phyloP scores from a whole-genome alignment of 163 green algal genomes.

The Scenedesmus sp. region DNA sequence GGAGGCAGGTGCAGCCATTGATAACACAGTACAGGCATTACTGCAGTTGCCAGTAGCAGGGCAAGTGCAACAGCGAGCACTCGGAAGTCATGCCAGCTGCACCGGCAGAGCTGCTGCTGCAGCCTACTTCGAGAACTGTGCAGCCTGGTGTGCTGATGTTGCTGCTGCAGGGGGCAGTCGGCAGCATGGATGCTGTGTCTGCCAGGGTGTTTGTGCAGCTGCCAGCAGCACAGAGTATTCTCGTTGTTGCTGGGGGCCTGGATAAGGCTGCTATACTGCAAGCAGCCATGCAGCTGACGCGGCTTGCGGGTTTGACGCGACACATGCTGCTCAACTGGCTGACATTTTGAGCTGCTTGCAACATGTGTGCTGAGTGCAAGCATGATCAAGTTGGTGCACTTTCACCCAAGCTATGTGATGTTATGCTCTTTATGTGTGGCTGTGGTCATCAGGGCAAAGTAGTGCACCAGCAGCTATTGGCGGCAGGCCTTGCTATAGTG shows the following conservation, averaged over 20 bases:
- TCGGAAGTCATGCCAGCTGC: neutral
- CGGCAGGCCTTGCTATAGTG: too few relatives aligned
- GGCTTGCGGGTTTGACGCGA: neutral
- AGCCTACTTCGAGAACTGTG: neutral
- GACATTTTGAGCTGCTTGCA: neutral
- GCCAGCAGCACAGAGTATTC: neutral
- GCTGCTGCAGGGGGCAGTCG: neutral
- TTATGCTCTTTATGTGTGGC: too few relatives aligned
- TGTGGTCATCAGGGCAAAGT: too few relatives aligned
- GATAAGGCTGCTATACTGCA: neutral
- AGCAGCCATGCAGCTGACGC: neutral
- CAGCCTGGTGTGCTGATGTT: neutral
- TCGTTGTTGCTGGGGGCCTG: neutral
- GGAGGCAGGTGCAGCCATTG: neutral
- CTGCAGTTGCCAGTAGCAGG: neutral
- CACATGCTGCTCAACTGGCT: neutral
- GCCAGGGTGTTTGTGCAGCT: neutral
- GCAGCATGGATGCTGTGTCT: neutral
- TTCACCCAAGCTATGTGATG: too few relatives aligned
- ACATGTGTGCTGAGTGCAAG: neutral
- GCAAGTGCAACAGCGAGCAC: neutral
- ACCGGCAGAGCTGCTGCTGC: neutral
- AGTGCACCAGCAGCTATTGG: too few relatives aligned
- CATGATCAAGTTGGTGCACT: too few relatives aligned
- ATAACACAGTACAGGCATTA: neutral